Evolutionary conservation across 495 filamentous ascomycete genomes (phyloP).

Genomic region (Elasticomyces elasticus): DNA sequence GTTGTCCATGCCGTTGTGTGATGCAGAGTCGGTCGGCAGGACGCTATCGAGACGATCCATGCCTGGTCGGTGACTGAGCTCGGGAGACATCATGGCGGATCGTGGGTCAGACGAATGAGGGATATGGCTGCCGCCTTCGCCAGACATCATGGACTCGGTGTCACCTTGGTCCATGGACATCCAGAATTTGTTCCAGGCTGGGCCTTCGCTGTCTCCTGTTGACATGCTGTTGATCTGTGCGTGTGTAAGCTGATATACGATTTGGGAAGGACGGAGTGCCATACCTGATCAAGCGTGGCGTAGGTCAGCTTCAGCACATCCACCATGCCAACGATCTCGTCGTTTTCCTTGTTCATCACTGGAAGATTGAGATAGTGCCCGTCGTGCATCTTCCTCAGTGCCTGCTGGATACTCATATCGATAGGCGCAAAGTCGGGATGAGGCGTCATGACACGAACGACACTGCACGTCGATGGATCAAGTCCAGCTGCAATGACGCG

Average conservation of each 20-base stretch:
- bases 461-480: conserved; percentile 89
- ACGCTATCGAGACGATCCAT: conserved; percentile 70
- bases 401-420: conserved; percentile 98
- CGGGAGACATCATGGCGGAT: conserved; percentile 75
- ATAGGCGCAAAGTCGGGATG: conserved; percentile 97
- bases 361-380: conserved; percentile 96
- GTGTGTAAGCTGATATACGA: conserved; percentile 11
- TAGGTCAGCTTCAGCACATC: conserved; percentile 97
- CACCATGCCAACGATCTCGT: conserved; percentile 98
- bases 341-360: conserved; percentile 84
- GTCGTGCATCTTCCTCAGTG: conserved; percentile 98
- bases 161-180: conserved; percentile 92
- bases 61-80: conserved; percentile 45
- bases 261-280: conserved; percentile 8
- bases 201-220: conserved; percentile 79
- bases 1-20: conserved; percentile 68
- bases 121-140: conserved; percentile 59
- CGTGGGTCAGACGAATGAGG: conserved; percentile 52
- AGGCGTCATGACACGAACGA: conserved; percentile 96
- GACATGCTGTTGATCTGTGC: conserved; percentile 63
- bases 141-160: conserved; percentile 92
- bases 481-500: conserved; percentile 95
- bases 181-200: conserved; percentile 99
- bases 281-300: conserved; percentile 92
- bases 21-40: conserved; percentile 85